These are phyloP conservation scores for Phtheirospermum japonicum DNA, from an alignment of 257 asterid genomes.

Conservation along the genomic window DNA sequence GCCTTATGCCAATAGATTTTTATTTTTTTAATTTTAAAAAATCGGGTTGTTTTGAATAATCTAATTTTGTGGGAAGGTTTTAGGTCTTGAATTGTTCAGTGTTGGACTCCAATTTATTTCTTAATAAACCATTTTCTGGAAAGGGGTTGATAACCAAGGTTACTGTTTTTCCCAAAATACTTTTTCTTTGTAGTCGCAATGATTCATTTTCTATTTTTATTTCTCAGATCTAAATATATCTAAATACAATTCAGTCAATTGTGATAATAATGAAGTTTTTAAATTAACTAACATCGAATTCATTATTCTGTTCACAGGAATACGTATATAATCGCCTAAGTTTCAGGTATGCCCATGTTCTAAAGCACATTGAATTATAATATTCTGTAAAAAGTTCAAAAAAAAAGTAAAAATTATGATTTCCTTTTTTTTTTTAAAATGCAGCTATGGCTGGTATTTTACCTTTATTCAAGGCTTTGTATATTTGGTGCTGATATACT, in stretches of 20 bases:
- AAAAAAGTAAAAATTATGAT: neutral
- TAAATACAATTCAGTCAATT: neutral
- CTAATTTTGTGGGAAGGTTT: neutral
- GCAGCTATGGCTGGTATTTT: conserved; percentile 95
- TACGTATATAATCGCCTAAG: conserved; percentile 77
- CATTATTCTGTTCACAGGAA: conserved; percentile 47
- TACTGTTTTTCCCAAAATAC: no score
- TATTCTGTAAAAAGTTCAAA: neutral
- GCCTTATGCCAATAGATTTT: neutral
- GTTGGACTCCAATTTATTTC: neutral
- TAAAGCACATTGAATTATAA: neutral
- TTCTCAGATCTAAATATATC: neutral
- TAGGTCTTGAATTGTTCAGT: conserved; percentile 3
- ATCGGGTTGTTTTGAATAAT: neutral
- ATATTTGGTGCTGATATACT: conserved; percentile 61
- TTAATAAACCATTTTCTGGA: neutral
- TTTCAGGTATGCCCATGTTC: conserved; percentile 45
- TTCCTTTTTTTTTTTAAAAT: conserved; percentile 22
- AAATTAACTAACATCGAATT: conserved; percentile 26
- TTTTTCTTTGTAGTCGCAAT: neutral
- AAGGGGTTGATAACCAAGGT: no score
- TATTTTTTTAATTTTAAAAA: neutral
- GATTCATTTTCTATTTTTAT: neutral
- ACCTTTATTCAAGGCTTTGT: conserved; percentile 94
- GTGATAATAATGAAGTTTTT: neutral